A percentile compares a stretch with the other conserved stretches of the same genome.
Conservation (phyloP, 768 basidiomycete species). For the Naganishia kalamii region DNA sequence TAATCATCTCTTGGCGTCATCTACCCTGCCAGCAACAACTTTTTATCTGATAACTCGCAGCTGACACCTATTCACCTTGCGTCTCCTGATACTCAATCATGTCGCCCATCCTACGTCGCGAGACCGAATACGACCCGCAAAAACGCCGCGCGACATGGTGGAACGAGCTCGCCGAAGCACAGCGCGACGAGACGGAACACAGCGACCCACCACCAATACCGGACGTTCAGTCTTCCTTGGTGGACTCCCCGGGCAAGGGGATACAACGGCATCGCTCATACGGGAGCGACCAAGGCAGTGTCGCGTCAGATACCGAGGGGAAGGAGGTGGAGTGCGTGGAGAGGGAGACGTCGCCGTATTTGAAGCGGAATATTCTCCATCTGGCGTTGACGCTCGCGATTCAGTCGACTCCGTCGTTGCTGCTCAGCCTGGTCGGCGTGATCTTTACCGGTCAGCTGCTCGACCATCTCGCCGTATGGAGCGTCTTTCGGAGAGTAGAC, state of each 20-base stretch:
- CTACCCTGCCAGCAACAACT: too few species aligned
- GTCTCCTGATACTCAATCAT: too few species aligned
- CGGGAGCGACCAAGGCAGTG: not conserved
- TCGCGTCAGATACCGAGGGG: not conserved
- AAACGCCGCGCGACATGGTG: not conserved
- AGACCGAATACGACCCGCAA: not conserved
- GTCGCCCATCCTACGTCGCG: constrained; percentile 10
- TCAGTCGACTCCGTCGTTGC: constrained; percentile 78
- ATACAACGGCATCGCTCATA: not conserved
- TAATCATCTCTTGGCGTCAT: too few species aligned
- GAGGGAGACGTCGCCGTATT: not conserved
- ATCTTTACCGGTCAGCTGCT: constrained; percentile 86
- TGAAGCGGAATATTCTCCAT: not conserved
- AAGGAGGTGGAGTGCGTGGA: not conserved
- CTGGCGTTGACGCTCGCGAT: constrained; percentile 9
- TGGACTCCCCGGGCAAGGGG: not conserved
- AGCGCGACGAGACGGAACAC: not conserved
- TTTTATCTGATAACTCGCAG: too few species aligned
- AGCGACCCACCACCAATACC: not conserved
- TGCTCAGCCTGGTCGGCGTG: constrained; percentile 74
- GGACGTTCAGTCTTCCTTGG: too few species aligned
- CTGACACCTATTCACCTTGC: too few species aligned
- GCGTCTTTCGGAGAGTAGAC: constrained; percentile 79
- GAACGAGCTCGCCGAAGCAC: not conserved
- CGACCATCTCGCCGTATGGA: constrained; percentile 84